A percentile compares a stretch with the other conserved stretches of the same genome.
Conservation (phyloP, 495 filamentous ascomycete species). For the Hypoxylon intermedium region DNA sequence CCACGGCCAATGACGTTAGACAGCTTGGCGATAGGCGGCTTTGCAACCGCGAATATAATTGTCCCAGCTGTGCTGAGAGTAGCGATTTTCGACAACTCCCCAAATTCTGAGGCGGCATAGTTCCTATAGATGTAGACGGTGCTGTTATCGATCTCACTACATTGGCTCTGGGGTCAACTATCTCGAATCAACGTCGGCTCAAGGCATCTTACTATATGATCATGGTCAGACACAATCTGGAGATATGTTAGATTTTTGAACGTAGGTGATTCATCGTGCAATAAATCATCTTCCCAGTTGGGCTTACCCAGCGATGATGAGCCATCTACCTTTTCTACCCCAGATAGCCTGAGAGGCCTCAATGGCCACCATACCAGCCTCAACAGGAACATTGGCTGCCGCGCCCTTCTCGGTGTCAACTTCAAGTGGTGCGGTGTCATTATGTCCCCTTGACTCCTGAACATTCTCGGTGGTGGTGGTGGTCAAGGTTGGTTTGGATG, state of each 20-base stretch:
- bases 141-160: slow-evolving; percentile 55
- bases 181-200: neutral
- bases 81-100: slow-evolving; percentile 51
- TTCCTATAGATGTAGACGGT: slow-evolving; percentile 56
- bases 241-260: slow-evolving; percentile 28
- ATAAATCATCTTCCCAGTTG: slow-evolving; percentile 21
- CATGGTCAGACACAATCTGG: slow-evolving; percentile 51
- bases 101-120: slow-evolving; percentile 55
- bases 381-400: slow-evolving; percentile 6
- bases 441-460: neutral
- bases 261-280: no score
- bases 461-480: neutral
- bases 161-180: neutral
- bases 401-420: slow-evolving; percentile 13
- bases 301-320: slow-evolving; percentile 53
- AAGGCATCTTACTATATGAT: slow-evolving; percentile 51
- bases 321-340: slow-evolving; percentile 51
- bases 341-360: slow-evolving; percentile 54
- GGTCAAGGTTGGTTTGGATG: neutral
- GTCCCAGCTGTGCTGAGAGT: slow-evolving; percentile 52
- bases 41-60: slow-evolving; percentile 55
- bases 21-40: slow-evolving; percentile 58
- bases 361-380: slow-evolving; percentile 43
- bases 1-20: slow-evolving; percentile 57
- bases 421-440: neutral